Evolutionary conservation across 306 rosid species (phyloP), one percentile per base, ranked within the genome.

Genomic region (Sesbania bispinosa): DNA sequence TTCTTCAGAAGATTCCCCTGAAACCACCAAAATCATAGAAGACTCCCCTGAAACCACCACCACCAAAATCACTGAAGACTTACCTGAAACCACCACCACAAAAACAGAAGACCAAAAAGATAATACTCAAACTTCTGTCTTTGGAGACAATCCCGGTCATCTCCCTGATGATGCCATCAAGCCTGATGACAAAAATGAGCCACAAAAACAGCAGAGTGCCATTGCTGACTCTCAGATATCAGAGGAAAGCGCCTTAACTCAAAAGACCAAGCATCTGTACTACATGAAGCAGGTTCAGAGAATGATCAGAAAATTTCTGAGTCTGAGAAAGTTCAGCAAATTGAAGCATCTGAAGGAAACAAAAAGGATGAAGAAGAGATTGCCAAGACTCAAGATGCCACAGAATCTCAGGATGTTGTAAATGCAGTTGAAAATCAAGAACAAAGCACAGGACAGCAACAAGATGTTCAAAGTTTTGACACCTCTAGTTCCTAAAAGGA

Each of bases 91-190:
- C 62, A 42, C 33, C 42, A 20, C 13, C 1, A 63, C 14, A 13
- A 77, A 74, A 53, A 39, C 19, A 0, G 27, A 30, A 5, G 35
- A 29, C 1, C 73, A 5, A 1, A 52, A 46, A n/a, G 74, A 67
- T 11, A 74, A 75, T 6, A 54, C 15, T 45, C 10, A 32, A 1
- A 30, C 66, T 2, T 32, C 84, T 6, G 70, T 78, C 0, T 89
- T 73, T 4, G 95, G 87, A 63, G 97, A 86, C 69, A 88, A 85
- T 62, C 90, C 95, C 0, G 89, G 92, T 16, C 84, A 91, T 52
- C 89, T 90, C 24, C 97, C 97, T 0, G 88, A 85, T 1, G 99
- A 91, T 42, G 93, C 93, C 67, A 81, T 91, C 5, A 87, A 79
- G 48, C 33, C 80, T 0, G 97, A 85, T 21, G 90, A 88, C 0